Base-by-base conservation (phyloP, 1,284 basidiomycete species). In the Xanthoconium separans region DNA sequence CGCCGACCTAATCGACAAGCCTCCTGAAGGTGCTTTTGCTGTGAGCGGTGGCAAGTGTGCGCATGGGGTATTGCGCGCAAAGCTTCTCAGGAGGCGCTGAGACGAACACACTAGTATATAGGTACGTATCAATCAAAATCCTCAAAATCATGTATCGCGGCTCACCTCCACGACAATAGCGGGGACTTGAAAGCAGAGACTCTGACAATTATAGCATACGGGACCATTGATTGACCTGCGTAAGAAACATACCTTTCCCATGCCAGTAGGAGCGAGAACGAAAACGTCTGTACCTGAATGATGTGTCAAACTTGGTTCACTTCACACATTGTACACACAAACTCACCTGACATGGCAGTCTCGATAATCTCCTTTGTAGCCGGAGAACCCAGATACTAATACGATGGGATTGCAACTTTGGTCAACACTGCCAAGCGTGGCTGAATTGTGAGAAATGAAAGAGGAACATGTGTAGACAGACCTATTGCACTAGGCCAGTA, bases 121-220 rank as follows among this genome's bases (percentile, higher is more conserved):
- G 6, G 24, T 24, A 34, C 7, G 1, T 29, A 5, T 39, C 43
- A n/a, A 15, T 42, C 7, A 20, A 10, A 16, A 2, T 11, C 27
- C 16, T 44, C 16, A 10, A 29, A 39, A 39, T 2, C 8, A 6
- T 6, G 2, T 16, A 15, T 7, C 40, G 43, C n/a, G 51, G 55
- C 66, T 33, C 58, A 85, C 85, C 49, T 82, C 76, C 43, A 81
- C 81, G 2, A 85, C 84, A 18, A 89, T 74, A 0, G 93, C 92
- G 29, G 93, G 92, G 11, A 94, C 76, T 70, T 95, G 93, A 64
- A 94, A 95, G 70, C 92, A 95, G 5, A 95, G 65, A 59, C 91
- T 90, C 87, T 71, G 45, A 11, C 29, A 11, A 44, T 16, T 15
- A 18, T 20, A 12, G 13, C 22, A 43, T 30, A 34, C 20, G 27